These are phyloP conservation scores for Kitagawia praeruptora DNA, from an alignment of 129 eudicot species.

Conservation along the genomic window DNA sequence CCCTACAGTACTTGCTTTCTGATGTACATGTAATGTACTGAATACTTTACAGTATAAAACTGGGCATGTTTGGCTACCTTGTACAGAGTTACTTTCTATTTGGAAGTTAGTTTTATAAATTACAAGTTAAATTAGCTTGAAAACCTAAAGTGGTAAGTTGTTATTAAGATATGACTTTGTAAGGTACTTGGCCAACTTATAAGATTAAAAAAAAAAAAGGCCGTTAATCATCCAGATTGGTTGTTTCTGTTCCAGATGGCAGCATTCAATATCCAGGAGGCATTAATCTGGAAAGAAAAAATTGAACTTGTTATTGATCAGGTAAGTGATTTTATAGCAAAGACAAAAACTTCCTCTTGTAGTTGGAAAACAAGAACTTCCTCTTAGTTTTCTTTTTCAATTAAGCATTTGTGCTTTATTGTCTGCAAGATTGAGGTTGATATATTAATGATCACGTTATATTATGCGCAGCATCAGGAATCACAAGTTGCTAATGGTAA, in stretches of 20 bases:
- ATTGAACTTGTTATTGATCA: slow-evolving; percentile 94
- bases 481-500: slow-evolving; percentile 78
- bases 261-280: slow-evolving; percentile 99
- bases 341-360: background rate
- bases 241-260: slow-evolving; percentile 69
- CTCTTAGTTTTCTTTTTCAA: background rate
- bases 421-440: background rate
- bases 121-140: too few relatives aligned
- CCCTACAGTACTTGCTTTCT: background rate
- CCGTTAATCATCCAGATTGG: slow-evolving; percentile 1
- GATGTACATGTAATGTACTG: too few relatives aligned
- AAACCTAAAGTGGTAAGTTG: too few relatives aligned
- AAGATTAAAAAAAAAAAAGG: too few relatives aligned
- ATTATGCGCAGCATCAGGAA: slow-evolving; percentile 76
- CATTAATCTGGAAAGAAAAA: slow-evolving; percentile 94
- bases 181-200: too few relatives aligned
- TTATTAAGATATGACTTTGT: too few relatives aligned
- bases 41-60: too few relatives aligned
- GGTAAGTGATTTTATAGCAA: slow-evolving; percentile 26
- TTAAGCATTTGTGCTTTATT: background rate
- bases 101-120: too few relatives aligned
- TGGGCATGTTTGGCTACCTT: too few relatives aligned
- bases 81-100: too few relatives aligned
- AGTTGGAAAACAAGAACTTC: background rate
- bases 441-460: slow-evolving; percentile 5